These are phyloP conservation scores for Verticillium nubilum DNA, from an alignment of 2,329 filamentous ascomycete genomes.

Conservation along the genomic window DNA sequence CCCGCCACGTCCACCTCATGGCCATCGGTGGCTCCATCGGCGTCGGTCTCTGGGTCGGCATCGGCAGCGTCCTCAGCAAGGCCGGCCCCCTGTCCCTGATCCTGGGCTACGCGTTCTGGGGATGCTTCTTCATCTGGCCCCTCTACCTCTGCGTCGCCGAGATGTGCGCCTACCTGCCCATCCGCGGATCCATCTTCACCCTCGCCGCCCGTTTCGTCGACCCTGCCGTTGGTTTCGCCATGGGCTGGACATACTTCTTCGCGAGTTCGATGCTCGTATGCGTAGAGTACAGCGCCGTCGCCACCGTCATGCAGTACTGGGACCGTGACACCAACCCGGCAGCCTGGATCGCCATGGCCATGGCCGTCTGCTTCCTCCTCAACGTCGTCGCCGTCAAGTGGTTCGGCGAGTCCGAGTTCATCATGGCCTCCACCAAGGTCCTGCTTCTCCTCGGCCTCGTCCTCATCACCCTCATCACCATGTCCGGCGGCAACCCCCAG, in stretches of 20 bases:
- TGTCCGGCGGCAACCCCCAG: conserved; percentile 62
- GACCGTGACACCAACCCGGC: conserved; percentile 34
- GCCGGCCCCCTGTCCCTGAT: conserved; percentile 37
- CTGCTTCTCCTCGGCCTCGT: conserved; percentile 49
- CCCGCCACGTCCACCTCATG: conserved; percentile 43
- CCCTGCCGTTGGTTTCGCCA: conserved; percentile 50
- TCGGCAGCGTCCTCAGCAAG: conserved; percentile 33
- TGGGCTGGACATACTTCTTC: conserved; percentile 42
- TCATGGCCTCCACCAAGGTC: conserved; percentile 54
- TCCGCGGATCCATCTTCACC: conserved; percentile 49
- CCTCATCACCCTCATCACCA: conserved; percentile 60
- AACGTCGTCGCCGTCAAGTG: conserved; percentile 41
- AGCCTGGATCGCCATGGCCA: conserved; percentile 42
- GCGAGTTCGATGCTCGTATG: conserved; percentile 39
- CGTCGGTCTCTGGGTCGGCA: conserved; percentile 39
- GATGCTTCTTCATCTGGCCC: conserved; percentile 37
- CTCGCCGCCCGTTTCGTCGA: conserved; percentile 50
- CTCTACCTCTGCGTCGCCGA: conserved; percentile 40
- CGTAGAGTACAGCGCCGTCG: conserved; percentile 37
- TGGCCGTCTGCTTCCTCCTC: conserved; percentile 38
- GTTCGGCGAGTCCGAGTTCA: conserved; percentile 38
- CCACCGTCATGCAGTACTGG: conserved; percentile 40
- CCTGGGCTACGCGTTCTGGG: conserved; percentile 39
- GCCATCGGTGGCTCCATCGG: conserved; percentile 42
- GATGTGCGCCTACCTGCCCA: conserved; percentile 51